Conservation (phyloP, 139 green algal genomes). For the Parachlorella kessleri region DNA sequence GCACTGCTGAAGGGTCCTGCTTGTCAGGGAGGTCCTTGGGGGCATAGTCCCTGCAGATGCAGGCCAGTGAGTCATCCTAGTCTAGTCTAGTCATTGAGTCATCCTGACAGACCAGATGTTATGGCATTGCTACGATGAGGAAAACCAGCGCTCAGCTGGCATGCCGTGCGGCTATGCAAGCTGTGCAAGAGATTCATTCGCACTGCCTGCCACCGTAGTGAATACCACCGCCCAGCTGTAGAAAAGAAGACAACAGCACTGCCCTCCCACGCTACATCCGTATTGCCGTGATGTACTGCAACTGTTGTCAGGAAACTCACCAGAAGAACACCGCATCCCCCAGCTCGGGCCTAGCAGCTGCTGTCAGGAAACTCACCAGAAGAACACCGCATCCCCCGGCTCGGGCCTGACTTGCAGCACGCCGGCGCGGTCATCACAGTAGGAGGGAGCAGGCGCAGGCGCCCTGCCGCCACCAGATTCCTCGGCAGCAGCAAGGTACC, state of each 20-base stretch:
- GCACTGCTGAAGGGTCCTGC: slow-evolving; percentile 10
- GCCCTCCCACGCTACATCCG: background rate
- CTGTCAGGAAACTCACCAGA: slow-evolving; percentile 28
- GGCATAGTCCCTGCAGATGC: slow-evolving; percentile 38
- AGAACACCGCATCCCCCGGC: slow-evolving; percentile 34
- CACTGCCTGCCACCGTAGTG: too few species aligned
- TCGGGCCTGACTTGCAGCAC: slow-evolving; percentile 27
- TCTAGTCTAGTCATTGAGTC: too few species aligned
- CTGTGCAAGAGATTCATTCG: too few species aligned
- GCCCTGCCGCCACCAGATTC: background rate
- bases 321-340: slow-evolving; percentile 23
- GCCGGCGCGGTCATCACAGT: slow-evolving; percentile 7
- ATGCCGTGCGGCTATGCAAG: too few species aligned
- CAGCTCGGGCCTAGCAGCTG: background rate
- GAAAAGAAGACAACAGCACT: background rate
- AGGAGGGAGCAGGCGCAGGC: too few species aligned
- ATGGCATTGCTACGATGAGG: too few species aligned
- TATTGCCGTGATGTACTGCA: background rate
- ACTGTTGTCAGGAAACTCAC: background rate
- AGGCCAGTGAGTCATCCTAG: too few species aligned
- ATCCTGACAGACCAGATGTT: too few species aligned
- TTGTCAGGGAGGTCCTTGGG: background rate
- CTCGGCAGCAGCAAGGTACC: background rate
- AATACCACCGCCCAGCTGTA: too few species aligned
- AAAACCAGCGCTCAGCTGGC: too few species aligned